Base-by-base conservation (phyloP, 75 land plant species). In the Pinus tabuliformis region DNA sequence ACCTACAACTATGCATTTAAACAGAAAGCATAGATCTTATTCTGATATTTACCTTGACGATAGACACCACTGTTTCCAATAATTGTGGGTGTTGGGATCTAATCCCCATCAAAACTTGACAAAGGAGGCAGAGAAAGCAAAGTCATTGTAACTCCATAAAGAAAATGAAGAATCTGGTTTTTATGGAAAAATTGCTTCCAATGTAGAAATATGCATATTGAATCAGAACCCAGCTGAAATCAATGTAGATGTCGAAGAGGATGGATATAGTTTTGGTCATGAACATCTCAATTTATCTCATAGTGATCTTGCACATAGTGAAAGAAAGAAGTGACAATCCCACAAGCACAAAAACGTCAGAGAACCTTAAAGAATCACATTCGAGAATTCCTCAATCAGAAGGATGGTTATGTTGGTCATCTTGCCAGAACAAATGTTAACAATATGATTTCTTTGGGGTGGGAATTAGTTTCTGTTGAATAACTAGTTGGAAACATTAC, bases 201-300 rank as follows among this genome's bases (percentile, higher is more conserved):
- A 39, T 68, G n/a, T 39, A 8, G 71, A 68, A 17, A 39, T 68
- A 42, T 68, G 71, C 49, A 68, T 52, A 68, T 24, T 68, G 52
- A 68, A 68, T 45, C 71, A 68, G 71, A 68, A 68, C 42, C 71
- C 71, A 68, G 71, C 71, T 39, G 71, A 68, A 68, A 68, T 68
- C 71, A 68, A 20, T 68, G 20, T 68, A 18, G 71, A 68, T 68
- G 52, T 9, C n/a, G 71, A 45, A 3, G 71, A 68, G 42, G n/a
- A 39, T 17, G 42, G 5, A 17, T 42, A 68, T 8, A 7, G 52
- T 45, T 42, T 68, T 68, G 45, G 71, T 68, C 42, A 68, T 42
- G 45, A 68, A 13, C 52, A 39, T 68, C 20, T 68, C 9, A 9
- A 22, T 18, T 39, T 45, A 39, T 12, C 49, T 68, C 49, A n/a